Conservation (phyloP, 495 filamentous ascomycete species). For the Barbatosphaeria neglecta region DNA sequence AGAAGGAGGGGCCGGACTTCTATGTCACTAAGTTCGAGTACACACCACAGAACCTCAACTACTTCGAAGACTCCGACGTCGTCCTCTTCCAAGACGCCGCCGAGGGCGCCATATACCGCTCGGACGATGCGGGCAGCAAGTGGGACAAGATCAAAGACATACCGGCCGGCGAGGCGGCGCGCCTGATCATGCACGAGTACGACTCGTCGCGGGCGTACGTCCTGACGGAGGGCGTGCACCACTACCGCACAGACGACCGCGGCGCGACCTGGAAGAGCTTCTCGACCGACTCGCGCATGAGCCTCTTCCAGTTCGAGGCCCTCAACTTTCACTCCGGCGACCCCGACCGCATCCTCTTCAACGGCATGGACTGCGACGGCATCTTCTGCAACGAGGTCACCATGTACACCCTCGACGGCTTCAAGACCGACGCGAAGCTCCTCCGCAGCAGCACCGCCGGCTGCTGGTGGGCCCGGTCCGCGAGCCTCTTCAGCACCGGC, state of each 20-base stretch:
- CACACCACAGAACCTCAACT: constrained; percentile 53
- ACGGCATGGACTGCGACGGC: constrained; percentile 54
- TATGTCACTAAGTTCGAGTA: constrained; percentile 45
- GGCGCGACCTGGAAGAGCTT: constrained; percentile 73
- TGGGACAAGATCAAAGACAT: constrained; percentile 59
- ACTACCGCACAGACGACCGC: constrained; percentile 72
- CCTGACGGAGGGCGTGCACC: constrained; percentile 47
- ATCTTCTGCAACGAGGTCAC: constrained; percentile 44
- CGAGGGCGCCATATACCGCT: constrained; percentile 51
- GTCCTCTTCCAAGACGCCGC: constrained; percentile 50
- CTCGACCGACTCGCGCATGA: constrained; percentile 37
- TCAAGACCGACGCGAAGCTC: constrained; percentile 47
- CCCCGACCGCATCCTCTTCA: constrained; percentile 70
- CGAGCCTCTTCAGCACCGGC: constrained; percentile 58
- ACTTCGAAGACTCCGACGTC: constrained; percentile 78
- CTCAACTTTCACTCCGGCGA: constrained; percentile 74
- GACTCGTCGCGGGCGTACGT: constrained; percentile 70
- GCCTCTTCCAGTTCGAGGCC: constrained; percentile 30
- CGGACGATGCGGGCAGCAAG: constrained; percentile 61
- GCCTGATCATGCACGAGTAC: constrained; percentile 61
- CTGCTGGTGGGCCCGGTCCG: constrained; percentile 75
- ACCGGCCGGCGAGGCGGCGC: constrained; percentile 45
- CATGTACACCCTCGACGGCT: constrained; percentile 78
- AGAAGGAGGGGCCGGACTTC: constrained; percentile 36
- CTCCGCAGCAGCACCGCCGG: constrained; percentile 53